A percentile compares a stretch with the other conserved stretches of the same genome.
Conservation (phyloP, 495 filamentous ascomycete genomes). For the Terfezia claveryi region DNA sequence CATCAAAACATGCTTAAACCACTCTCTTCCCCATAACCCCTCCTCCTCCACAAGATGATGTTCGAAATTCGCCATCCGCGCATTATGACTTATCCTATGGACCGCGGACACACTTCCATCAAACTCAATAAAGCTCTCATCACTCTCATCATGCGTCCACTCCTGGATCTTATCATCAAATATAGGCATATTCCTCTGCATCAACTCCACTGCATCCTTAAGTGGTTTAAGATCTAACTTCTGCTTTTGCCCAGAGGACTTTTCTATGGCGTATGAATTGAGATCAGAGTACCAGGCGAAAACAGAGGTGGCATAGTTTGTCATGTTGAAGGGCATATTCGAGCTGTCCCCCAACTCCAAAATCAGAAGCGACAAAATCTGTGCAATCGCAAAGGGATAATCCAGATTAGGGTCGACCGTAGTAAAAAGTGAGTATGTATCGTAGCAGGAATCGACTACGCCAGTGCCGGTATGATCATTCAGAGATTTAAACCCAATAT, state of each 20-base stretch:
- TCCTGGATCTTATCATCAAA: conserved; percentile 52
- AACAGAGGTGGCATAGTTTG: conserved; percentile 46
- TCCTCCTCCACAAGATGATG: conserved; percentile 56
- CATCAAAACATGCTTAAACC: conserved; percentile 86
- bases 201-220: conserved; percentile 34
- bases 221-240: conserved; percentile 36
- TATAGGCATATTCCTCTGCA: conserved; percentile 33
- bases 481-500: conserved; percentile 55
- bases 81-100: conserved; percentile 38
- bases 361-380: conserved; percentile 63
- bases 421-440: conserved; percentile 60
- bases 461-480: conserved; percentile 41
- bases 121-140: conserved; percentile 33
- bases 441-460: conserved; percentile 53
- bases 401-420: conserved; percentile 61
- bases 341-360: conserved; percentile 63
- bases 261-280: conserved; percentile 37
- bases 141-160: conserved; percentile 55
- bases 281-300: conserved; percentile 41
- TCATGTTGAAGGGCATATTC: conserved; percentile 63
- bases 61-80: conserved; percentile 58
- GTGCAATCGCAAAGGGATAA: conserved; percentile 58
- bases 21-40: conserved; percentile 71
- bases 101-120: conserved; percentile 41
- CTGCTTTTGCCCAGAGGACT: conserved; percentile 25